Percentiles rank a stretch among this genome's conserved stretches.
These are phyloP conservation scores for Candida rishiriensis DNA, from an alignment of 805 yeast species.

Conservation along the genomic window DNA sequence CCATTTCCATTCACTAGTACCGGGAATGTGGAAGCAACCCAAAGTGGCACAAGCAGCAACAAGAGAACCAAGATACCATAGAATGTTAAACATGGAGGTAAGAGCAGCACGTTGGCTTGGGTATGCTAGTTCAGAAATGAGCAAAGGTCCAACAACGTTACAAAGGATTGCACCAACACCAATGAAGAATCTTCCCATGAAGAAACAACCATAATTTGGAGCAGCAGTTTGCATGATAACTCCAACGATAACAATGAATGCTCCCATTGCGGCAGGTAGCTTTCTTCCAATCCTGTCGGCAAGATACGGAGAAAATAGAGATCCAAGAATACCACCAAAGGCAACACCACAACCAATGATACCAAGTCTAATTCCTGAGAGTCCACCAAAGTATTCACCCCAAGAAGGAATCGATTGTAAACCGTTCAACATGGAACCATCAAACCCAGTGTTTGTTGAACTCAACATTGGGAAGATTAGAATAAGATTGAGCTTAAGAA, in stretches of 20 bases:
- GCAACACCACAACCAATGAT: constrained; percentile 33
- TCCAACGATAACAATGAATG: constrained; percentile 50
- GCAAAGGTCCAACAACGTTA: constrained; percentile 40
- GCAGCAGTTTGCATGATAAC: constrained; percentile 51
- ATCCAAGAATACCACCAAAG: constrained; percentile 34
- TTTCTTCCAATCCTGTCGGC: constrained; percentile 55
- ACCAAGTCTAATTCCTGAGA: constrained; percentile 33
- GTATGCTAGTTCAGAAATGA: constrained; percentile 46
- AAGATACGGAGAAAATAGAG: constrained; percentile 30
- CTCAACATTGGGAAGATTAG: too few species aligned
- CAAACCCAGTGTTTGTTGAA: constrained; percentile 27
- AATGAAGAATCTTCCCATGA: constrained; percentile 43
- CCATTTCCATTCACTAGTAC: constrained; percentile 28
- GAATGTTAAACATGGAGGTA: constrained; percentile 45
- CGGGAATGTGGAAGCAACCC: constrained; percentile 19
- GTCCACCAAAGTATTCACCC: constrained; percentile 30
- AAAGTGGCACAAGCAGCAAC: constrained; percentile 44
- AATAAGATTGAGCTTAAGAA: too few species aligned
- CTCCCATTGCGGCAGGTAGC: constrained; percentile 48
- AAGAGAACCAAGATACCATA: constrained; percentile 42
- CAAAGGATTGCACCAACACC: constrained; percentile 45
- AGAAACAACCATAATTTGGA: constrained; percentile 27
- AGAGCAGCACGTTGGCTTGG: constrained; percentile 40
- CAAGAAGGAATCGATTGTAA: constrained; percentile 37
- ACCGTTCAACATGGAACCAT: constrained; percentile 43